These are phyloP conservation scores for Cladosporium oxysporum DNA, from an alignment of 2,329 filamentous ascomycete species.

Conservation along the genomic window DNA sequence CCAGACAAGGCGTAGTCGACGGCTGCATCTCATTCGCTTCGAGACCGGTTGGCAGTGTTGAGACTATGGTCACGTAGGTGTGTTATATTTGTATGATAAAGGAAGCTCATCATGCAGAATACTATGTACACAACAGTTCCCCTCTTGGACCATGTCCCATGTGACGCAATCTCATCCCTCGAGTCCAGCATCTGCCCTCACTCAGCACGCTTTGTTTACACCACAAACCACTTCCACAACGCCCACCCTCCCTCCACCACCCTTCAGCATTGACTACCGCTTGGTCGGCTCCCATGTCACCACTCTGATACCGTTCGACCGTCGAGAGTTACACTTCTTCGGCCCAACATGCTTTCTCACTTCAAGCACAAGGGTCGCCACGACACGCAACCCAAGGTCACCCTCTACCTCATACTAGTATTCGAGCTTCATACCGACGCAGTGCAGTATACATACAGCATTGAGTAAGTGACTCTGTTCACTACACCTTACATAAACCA, in stretches of 20 bases:
- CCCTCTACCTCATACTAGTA: constrained; percentile 21
- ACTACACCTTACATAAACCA: neutral
- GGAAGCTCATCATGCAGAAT: neutral
- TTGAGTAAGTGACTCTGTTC: constrained; percentile 16
- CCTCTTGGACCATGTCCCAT: neutral
- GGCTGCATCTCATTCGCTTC: constrained; percentile 87
- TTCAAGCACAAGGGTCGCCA: neutral
- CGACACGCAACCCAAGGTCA: constrained; percentile 2
- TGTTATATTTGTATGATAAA: constrained; percentile 1
- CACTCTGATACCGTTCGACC: neutral
- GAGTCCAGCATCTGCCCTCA: neutral
- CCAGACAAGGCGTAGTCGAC: constrained; percentile 78
- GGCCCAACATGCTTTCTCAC: neutral
- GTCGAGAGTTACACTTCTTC: neutral
- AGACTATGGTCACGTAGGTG: constrained; percentile 63
- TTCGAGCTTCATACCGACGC: constrained; percentile 20
- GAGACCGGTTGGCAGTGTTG: constrained; percentile 82
- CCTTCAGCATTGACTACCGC: neutral
- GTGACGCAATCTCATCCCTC: neutral
- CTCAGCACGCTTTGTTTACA: neutral
- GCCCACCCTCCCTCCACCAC: neutral
- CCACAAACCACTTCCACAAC: neutral
- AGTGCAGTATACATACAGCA: constrained; percentile 23
- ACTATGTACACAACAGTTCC: neutral
- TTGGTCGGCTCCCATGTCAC: neutral